phyloP scores from a whole-genome alignment of 2,329 filamentous ascomycete species.

The Aspergillus flavus region DNA sequence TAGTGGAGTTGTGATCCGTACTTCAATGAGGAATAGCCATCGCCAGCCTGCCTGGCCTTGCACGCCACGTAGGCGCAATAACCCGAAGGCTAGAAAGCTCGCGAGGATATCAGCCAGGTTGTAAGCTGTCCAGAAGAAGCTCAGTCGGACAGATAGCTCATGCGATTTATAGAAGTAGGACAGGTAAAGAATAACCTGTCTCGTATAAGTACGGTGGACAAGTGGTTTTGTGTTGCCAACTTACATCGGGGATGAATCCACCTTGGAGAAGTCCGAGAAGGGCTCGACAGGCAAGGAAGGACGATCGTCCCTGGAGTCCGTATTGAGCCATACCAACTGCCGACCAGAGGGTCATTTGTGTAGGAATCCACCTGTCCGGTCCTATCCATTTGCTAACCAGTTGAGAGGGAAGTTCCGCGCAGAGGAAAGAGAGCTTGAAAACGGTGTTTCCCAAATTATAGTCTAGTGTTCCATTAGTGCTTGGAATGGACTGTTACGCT shows the following conservation, averaged over 20 bases:
- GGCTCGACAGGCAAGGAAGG: background rate
- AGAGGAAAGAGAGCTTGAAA: conserved; percentile 56
- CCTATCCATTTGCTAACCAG: conserved; percentile 55
- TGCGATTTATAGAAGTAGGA: conserved; percentile 68
- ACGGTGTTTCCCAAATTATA: conserved; percentile 57
- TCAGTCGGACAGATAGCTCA: conserved; percentile 58
- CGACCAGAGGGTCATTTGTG: background rate
- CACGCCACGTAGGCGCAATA: conserved; percentile 35
- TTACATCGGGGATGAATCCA: background rate
- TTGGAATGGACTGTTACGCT: accelerated
- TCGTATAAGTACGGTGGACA: background rate
- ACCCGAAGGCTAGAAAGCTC: conserved; percentile 33
- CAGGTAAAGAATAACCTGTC: conserved; percentile 53
- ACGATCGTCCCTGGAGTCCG: background rate
- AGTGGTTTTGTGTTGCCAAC: no score
- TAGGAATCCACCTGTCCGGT: background rate
- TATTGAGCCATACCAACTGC: background rate
- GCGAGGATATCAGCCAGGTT: conserved; percentile 33
- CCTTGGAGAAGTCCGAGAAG: background rate
- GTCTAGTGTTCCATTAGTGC: conserved; percentile 37
- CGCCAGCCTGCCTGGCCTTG: conserved; percentile 39
- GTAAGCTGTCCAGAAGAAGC: conserved; percentile 66
- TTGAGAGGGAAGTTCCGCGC: conserved; percentile 60
- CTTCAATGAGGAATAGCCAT: conserved; percentile 40
- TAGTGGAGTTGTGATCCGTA: background rate